Evolutionary conservation across 2,329 filamentous ascomycete genomes (phyloP).

Genomic region (Anthostomella pinea): DNA sequence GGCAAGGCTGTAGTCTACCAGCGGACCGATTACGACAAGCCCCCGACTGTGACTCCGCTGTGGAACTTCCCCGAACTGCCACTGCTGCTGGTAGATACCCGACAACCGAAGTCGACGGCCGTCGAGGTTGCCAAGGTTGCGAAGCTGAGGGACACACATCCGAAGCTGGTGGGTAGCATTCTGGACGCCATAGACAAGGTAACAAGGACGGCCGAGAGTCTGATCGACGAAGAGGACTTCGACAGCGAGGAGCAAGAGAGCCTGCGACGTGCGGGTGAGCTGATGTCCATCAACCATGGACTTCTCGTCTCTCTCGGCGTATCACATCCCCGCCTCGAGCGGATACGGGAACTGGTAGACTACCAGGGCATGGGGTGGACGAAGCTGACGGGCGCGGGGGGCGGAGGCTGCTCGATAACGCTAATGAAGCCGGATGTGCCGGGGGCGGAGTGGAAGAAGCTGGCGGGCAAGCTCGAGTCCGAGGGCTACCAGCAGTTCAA

Average conservation of each 20-base stretch:
- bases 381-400: slow-evolving; percentile 92
- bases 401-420: slow-evolving; percentile 93
- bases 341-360: slow-evolving; percentile 87
- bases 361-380: slow-evolving; percentile 92
- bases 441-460: slow-evolving; percentile 52
- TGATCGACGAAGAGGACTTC: slow-evolving; percentile 62
- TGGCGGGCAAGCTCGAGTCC: slow-evolving; percentile 63
- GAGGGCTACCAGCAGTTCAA: slow-evolving; percentile 84
- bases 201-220: slow-evolving; percentile 50
- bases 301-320: slow-evolving; percentile 88
- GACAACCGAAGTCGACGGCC: slow-evolving; percentile 80
- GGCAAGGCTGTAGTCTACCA: slow-evolving; percentile 94
- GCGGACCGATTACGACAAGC: slow-evolving; percentile 71
- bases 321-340: slow-evolving; percentile 88
- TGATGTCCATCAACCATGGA: slow-evolving; percentile 93
- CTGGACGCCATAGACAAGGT: slow-evolving; percentile 82
- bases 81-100: slow-evolving; percentile 84
- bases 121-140: slow-evolving; percentile 85
- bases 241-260: slow-evolving; percentile 61
- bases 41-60: slow-evolving; percentile 72
- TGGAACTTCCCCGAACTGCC: slow-evolving; percentile 91
- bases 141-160: slow-evolving; percentile 67
- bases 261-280: slow-evolving; percentile 74
- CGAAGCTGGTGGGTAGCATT: slow-evolving; percentile 74
- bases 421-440: slow-evolving; percentile 69